A percentile compares a stretch with the other conserved stretches of the same genome.
Conservation (phyloP, 2,329 filamentous ascomycete species). For the Aspergillus latus region DNA sequence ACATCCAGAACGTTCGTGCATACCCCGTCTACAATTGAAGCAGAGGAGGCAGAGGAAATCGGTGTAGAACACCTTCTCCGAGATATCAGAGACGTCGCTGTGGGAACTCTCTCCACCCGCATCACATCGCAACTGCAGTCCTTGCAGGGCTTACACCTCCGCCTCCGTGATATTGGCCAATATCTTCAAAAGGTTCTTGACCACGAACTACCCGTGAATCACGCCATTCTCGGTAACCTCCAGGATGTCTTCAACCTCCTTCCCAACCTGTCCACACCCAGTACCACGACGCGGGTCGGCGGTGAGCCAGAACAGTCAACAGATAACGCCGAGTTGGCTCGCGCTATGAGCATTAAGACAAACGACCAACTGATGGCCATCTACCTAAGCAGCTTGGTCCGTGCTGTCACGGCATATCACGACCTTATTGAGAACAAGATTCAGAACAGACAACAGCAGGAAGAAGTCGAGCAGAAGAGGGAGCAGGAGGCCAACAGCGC, state of each 20-base stretch:
- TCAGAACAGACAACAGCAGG: slow-evolving; percentile 94
- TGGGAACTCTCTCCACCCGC: slow-evolving; percentile 91
- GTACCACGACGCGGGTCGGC: slow-evolving; percentile 59
- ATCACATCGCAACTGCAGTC: slow-evolving; percentile 98
- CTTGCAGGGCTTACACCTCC: slow-evolving; percentile 89
- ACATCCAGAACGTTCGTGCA: slow-evolving; percentile 98
- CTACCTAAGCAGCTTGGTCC: slow-evolving; percentile 93
- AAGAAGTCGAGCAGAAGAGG: slow-evolving; percentile 85
- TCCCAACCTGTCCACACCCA: slow-evolving; percentile 87
- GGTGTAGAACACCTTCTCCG: slow-evolving; percentile 96
- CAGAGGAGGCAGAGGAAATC: slow-evolving; percentile 98
- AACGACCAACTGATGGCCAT: slow-evolving; percentile 99
- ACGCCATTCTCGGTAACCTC: slow-evolving; percentile 95
- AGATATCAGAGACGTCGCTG: slow-evolving; percentile 96
- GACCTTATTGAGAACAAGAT: slow-evolving; percentile 99
- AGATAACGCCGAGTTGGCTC: slow-evolving; percentile 81
- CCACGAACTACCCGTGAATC: slow-evolving; percentile 89
- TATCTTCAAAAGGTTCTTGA: slow-evolving; percentile 97
- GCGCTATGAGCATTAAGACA: slow-evolving; percentile 98
- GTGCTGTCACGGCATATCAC: slow-evolving; percentile 97
- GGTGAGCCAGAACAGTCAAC: slow-evolving; percentile 54
- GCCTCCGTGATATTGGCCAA: slow-evolving; percentile 89
- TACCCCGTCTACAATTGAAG: slow-evolving; percentile 96
- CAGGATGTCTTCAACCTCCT: slow-evolving; percentile 99
- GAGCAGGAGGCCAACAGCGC: slow-evolving; percentile 65